These are phyloP conservation scores for Penicillium longicatenatum DNA, from an alignment of 495 filamentous ascomycete species.

Conservation along the genomic window DNA sequence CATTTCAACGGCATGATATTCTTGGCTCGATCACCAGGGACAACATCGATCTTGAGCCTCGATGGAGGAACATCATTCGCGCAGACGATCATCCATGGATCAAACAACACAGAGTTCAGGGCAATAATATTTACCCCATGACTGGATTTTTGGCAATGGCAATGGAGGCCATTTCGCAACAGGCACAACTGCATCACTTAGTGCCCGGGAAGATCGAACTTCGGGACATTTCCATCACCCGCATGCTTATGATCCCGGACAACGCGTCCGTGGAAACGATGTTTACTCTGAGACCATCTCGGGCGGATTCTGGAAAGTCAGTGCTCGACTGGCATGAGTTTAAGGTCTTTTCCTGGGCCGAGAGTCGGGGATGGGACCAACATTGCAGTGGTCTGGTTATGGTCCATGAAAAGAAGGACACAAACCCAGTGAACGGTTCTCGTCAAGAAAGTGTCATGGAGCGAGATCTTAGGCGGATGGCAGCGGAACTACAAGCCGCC, in stretches of 20 bases:
- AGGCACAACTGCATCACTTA: constrained; percentile 34
- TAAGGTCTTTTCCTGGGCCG: constrained; percentile 36
- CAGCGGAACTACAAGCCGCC: constrained; percentile 7
- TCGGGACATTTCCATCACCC: constrained; percentile 43
- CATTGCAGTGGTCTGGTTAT: constrained; percentile 43
- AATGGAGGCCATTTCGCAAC: constrained; percentile 49
- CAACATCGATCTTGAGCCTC: constrained; percentile 29
- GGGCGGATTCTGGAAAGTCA: constrained; percentile 25
- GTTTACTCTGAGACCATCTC: constrained; percentile 25
- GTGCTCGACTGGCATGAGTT: constrained; percentile 48
- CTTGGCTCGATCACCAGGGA: constrained; percentile 29
- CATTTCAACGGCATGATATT: constrained; percentile 32
- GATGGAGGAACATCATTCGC: constrained; percentile 36
- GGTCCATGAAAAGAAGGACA: constrained; percentile 28
- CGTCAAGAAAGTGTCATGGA: constrained; percentile 10
- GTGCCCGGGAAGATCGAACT: constrained; percentile 26
- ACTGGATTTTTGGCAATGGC: constrained; percentile 55
- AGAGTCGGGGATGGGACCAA: constrained; percentile 40
- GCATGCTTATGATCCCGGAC: constrained; percentile 41
- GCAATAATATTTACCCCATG: constrained; percentile 47
- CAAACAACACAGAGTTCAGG: constrained; percentile 48
- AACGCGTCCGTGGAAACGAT: constrained; percentile 35
- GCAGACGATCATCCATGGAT: constrained; percentile 39
- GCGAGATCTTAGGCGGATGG: not conserved
- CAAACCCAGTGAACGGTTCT: constrained; percentile 29